Base-by-base conservation (phyloP, 2,329 filamentous ascomycete genomes). In the Pyrenochaeta sp. region DNA sequence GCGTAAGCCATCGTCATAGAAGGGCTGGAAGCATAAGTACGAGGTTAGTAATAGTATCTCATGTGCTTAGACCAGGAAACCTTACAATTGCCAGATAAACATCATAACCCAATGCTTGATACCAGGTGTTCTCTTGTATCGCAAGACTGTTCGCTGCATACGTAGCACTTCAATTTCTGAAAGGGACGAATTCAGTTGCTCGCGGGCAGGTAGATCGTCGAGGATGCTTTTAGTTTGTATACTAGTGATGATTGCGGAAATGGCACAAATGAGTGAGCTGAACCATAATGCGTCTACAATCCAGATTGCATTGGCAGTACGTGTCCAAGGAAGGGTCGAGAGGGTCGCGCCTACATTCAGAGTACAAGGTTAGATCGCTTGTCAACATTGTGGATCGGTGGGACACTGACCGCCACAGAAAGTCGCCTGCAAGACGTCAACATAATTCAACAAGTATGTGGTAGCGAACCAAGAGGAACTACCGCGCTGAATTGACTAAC, bases 1-100 rank as follows among this genome's bases (percentile, higher is more conserved):
- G 67, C 58, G 43, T 69, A 71, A 39, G 62, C 62, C 65, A 68
- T 69, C 2, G 60, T 63, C 68, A 71, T 72, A 3, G 59, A 66
- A 11, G 68, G 64, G 23, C 23, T 27, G 23, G 9, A 27, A 27
- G 4, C 9, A 9, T 27, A 27, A 27, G 23, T 27, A 7, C 27
- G 68, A 70, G 14, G 40, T 30, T 3, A 18, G 12, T n/a, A n/a
- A 27, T 17, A 4, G 36, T 23, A 3, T 41, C 23, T 10, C 20
- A 41, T 23, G 17, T 11, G 27, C 2, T 17, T 9, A 17, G 32
- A 35, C 5, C 4, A 17, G 11, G 12, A 17, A n/a, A 35, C 5
- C 32, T 35, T 17, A 35, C 32, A 39, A 46, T 31, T 69, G 67
- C 69, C 67, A 72, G 23, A 69, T 57, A 50, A 69, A 71, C 2